phyloP scores from a whole-genome alignment of 805 yeast genomes.

The Candida odintsovae region DNA sequence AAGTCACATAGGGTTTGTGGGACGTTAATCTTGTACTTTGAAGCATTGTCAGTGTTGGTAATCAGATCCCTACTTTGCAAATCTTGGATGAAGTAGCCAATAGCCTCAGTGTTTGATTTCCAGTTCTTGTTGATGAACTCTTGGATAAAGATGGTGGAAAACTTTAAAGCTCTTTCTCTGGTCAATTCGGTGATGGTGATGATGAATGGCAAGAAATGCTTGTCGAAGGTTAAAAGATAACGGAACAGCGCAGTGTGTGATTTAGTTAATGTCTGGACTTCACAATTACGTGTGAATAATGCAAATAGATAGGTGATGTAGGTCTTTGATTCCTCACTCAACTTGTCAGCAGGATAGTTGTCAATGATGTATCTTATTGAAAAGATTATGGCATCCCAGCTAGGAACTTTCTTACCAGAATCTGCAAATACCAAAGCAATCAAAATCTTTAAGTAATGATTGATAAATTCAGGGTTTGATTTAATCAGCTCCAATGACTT shows the following conservation, averaged over 20 bases:
- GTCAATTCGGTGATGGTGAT: constrained; percentile 39
- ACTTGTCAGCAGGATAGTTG: background rate
- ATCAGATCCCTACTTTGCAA: constrained; percentile 25
- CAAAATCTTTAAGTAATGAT: constrained; percentile 29
- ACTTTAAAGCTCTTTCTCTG: constrained; percentile 38
- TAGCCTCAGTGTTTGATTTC: constrained; percentile 29
- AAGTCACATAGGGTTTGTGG: constrained; percentile 12
- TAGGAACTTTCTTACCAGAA: constrained; percentile 56
- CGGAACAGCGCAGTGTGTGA: constrained; percentile 40
- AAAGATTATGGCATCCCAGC: constrained; percentile 38
- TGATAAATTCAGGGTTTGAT: constrained; percentile 8
- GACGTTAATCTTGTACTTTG: constrained; percentile 11
- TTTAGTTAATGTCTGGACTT: constrained; percentile 40
- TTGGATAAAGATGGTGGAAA: constrained; percentile 41
- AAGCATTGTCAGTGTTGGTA: constrained; percentile 8
- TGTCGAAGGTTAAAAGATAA: constrained; percentile 28
- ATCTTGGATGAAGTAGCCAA: constrained; percentile 38
- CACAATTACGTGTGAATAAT: constrained; percentile 51
- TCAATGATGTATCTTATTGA: constrained; percentile 17
- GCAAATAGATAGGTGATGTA: constrained; percentile 40
- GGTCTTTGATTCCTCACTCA: constrained; percentile 4
- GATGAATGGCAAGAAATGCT: constrained; percentile 40
- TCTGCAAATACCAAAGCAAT: constrained; percentile 56
- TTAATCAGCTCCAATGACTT: constrained; percentile 16
- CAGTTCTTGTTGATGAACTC: constrained; percentile 40